phyloP scores from a whole-genome alignment of 1,284 basidiomycete genomes.

The Ceratobasidium sp. region DNA sequence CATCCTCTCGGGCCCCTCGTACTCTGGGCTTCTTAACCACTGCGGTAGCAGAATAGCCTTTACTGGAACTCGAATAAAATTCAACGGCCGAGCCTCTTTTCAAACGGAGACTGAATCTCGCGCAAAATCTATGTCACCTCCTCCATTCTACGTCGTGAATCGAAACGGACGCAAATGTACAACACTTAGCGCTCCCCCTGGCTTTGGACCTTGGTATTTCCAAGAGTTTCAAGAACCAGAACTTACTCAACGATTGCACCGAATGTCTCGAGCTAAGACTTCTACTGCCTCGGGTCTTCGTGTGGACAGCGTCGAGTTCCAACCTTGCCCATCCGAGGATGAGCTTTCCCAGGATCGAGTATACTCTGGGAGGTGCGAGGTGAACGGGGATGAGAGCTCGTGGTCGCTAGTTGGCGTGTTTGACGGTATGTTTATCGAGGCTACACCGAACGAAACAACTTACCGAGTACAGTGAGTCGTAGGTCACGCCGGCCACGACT shows the following conservation, averaged over 20 bases:
- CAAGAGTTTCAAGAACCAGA: constrained; percentile 15
- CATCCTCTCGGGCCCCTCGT: too few relatives aligned
- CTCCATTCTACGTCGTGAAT: background rate
- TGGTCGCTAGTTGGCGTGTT: constrained; percentile 34
- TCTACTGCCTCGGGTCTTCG: background rate
- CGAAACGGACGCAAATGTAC: constrained; percentile 10
- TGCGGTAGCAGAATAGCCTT: too few relatives aligned
- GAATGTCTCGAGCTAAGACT: constrained; percentile 2
- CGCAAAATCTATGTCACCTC: background rate
- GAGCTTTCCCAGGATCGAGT: constrained; percentile 39
- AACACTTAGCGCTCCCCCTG: background rate
- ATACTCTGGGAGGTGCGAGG: background rate
- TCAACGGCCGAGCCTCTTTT: too few relatives aligned
- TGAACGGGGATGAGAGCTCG: background rate
- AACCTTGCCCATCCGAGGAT: constrained; percentile 39
- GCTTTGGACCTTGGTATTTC: constrained; percentile 13
- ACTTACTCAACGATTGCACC: constrained; percentile 14
- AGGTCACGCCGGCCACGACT: constrained; percentile 39
- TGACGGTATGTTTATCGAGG: constrained; percentile 10
- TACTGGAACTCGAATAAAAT: too few relatives aligned
- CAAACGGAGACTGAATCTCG: too few relatives aligned
- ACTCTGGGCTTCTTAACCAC: too few relatives aligned
- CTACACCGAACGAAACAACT: background rate
- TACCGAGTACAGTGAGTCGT: background rate
- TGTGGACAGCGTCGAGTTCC: constrained; percentile 36